Base-by-base conservation (phyloP, 768 basidiomycete species). In the Porpolomopsis calyptriformis region DNA sequence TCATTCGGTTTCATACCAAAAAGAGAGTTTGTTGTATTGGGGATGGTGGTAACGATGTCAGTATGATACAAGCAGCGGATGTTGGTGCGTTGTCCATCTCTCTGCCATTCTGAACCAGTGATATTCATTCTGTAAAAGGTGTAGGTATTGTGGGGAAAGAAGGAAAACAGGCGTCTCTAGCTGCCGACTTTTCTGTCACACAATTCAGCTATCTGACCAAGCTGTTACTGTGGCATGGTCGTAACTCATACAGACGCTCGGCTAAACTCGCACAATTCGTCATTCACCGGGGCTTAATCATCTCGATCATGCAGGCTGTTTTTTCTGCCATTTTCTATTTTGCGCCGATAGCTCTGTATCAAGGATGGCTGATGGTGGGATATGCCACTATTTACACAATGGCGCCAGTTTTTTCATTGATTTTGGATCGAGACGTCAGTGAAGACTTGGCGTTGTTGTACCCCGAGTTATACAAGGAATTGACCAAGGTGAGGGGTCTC, bases 1-100 rank as follows among this genome's bases (percentile, higher is more conserved):
- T 99, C 27, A 98, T 99, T 51, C 82, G 96, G 5, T 71, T 76
- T 14, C 81, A 82, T 58, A 96, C 94, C 2, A 85, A 80, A 66
- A 98, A 97, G 63, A 80, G 94, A 0, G 94, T 99, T 0, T 98
- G 94, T 62, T 98, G 96, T 59, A 98, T 98, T 48, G 96, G 96
- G 2, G 96, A 99, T 65, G 96, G 96, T 26, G 96, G 96, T 3
- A 99, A 99, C 61, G 96, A 99, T 60, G 96, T 99, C 51, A 91
- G 88, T 61, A 99, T 99, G 96, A 99, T 99, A 50, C 96, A 98
- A 58, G 96, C 96, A 1, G 96, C 96, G 2, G 91, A 98, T 57
- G 92, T 99, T 48, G 94, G 92, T 91, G 40, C 60, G 90, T 79
- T 4, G 25, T 25, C 25, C 9, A 35, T 38, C 19, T 36, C 20